Evolutionary conservation across 768 basidiomycete genomes (phyloP).

Genomic region (Hericium coralloides): DNA sequence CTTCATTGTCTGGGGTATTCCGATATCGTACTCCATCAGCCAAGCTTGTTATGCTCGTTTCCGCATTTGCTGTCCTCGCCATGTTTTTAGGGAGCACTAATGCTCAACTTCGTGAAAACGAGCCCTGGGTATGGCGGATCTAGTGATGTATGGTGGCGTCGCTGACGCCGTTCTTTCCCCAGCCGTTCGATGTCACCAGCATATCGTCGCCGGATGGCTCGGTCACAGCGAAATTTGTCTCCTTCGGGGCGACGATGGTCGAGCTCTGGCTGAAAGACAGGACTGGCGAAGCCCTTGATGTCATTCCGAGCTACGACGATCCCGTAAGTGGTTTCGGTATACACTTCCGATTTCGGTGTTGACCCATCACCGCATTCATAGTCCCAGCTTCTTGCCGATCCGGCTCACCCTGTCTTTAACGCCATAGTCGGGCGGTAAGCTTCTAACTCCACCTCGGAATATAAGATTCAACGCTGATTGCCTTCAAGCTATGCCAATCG

Average conservation of each 20-base stretch:
- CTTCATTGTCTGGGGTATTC: no score
- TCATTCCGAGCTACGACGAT: slow-evolving; percentile 52
- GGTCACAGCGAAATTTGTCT: slow-evolving; percentile 49
- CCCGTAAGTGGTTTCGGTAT: slow-evolving; percentile 25
- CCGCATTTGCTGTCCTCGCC: background rate
- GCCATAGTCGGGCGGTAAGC: slow-evolving; percentile 18
- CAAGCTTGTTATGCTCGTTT: background rate
- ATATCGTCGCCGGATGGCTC: slow-evolving; percentile 44
- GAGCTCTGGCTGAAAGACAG: slow-evolving; percentile 49
- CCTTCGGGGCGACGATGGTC: slow-evolving; percentile 46
- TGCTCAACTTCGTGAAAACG: background rate
- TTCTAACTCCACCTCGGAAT: slow-evolving; percentile 12
- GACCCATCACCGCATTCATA: slow-evolving; percentile 9
- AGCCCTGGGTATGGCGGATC: background rate
- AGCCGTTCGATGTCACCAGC: slow-evolving; percentile 42
- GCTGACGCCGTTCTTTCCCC: background rate
- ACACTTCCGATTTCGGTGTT: background rate
- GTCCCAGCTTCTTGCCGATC: slow-evolving; percentile 34
- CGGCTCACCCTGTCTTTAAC: slow-evolving; percentile 37
- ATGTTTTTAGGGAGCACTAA: background rate
- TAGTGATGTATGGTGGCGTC: background rate
- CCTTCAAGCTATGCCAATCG: slow-evolving; percentile 39
- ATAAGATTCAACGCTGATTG: slow-evolving; percentile 14
- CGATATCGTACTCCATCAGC: no score
- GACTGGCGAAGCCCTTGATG: slow-evolving; percentile 36